Conservation (phyloP, 2,329 filamentous ascomycete species). For the Bipolaris sorokiniana region DNA sequence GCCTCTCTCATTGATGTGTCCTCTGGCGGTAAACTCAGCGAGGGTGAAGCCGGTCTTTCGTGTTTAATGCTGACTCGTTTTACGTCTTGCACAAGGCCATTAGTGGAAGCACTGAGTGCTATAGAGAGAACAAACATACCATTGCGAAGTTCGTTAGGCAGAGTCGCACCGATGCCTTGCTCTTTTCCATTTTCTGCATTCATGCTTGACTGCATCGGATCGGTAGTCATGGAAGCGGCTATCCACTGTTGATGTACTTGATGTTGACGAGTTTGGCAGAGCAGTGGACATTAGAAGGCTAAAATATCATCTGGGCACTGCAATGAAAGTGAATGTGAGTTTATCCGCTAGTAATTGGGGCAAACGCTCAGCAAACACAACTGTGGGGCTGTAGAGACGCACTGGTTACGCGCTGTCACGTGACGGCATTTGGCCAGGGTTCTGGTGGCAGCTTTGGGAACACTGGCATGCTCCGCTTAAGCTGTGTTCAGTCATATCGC, state of each 20-base stretch:
- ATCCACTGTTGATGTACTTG: too few species aligned
- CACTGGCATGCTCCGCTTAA: too few species aligned
- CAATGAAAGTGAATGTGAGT: background rate
- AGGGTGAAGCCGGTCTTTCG: background rate
- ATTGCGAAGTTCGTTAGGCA: background rate
- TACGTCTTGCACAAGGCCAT: background rate
- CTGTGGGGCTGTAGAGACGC: constrained; percentile 3
- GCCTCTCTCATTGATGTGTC: background rate
- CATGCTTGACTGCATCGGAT: background rate
- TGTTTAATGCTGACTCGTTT: background rate
- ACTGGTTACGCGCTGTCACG: background rate
- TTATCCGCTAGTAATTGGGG: background rate
- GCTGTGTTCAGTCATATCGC: too few species aligned
- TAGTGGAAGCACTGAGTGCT: background rate
- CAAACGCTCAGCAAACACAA: background rate
- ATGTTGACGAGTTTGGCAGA: background rate
- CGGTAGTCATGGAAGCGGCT: background rate
- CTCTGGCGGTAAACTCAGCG: background rate
- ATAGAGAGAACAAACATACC: background rate
- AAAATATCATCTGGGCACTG: background rate
- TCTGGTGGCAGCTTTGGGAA: background rate
- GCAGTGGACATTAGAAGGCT: too few species aligned
- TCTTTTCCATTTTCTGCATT: too few species aligned
- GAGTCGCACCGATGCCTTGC: too few species aligned
- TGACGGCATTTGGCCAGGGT: background rate